Evolutionary conservation across 305 asterid genomes (phyloP), one percentile per base, ranked within the genome.

Genomic region (Nicotiana rustica): DNA sequence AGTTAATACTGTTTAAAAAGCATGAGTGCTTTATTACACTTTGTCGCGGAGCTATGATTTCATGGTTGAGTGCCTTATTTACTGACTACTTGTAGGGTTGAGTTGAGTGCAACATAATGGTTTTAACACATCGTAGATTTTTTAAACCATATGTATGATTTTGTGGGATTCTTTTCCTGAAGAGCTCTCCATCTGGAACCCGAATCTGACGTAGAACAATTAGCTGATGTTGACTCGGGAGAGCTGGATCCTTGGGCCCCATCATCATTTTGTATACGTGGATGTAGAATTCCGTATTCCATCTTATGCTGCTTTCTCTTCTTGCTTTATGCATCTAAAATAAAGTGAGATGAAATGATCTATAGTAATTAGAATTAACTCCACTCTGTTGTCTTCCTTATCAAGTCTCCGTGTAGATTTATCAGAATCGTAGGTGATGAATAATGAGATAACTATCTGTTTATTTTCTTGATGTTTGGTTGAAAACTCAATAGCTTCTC

Each of bases 351-450:
- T 67, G 75, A 67, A 35, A 67, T 35, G 75, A 67, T 47, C 38
- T 35, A 17, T 35, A 67, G 52, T 47, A 15, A 35, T 67, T 67
- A 67, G 52, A 67, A 35, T 17, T 47, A 67, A 67, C 6, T 35
- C 75, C 75, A 44, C 9, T 67, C 75, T 41, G 75, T 67, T 35
- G 52, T 67, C 75, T 67, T 17, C 75, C 75, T 52, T 35, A 13
- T 33, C 52, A 67, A 44, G 52, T 44, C 52, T 44, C 75, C 4
- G 14, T 35, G 8, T 33, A 67, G 73, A 67, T 67, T 67, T 33
- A 67, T 67, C 25, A 67, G 73, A 67, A 67, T 15, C 73, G 13
- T 33, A 33, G 75, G 75, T 67, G 73, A 67, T 67, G 75, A 67
- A 67, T 67, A 6, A n/a, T 67, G 47, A 67, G 49, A 67, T 33